Evolutionary conservation across 164 flowering plant species (phyloP), one percentile per base, ranked within the genome.

Genomic region (Akebia trifoliata): DNA sequence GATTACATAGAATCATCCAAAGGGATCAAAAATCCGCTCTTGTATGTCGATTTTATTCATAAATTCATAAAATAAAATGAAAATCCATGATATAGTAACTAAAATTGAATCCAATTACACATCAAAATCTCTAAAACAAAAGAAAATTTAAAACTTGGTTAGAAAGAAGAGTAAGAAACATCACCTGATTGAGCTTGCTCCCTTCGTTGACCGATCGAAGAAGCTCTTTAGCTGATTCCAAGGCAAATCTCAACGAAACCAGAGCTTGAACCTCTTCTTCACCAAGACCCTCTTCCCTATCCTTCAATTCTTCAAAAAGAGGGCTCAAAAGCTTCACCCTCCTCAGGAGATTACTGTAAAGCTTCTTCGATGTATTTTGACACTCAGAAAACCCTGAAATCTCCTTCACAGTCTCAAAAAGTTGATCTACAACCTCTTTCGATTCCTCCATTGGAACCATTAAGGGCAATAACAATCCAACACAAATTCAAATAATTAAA

Each of bases 291-390:
- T 44, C 66, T 3, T 74, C 71, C 14, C 66, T 51, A 29, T 83
- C 96, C 56, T 66, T 66, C 69, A 88, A 68, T 56, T 91, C 98
- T 69, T 91, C 98, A 53, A 88, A 81, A 25, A 91, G 65, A 50
- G 98, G 96, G 71, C 83, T 78, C 59, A 91, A 63, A 0, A 91
- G 80, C 85, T 84, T 88, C 60, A 91, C 74, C 62, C 98, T 75
- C 39, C 97, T 76, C 8, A 72, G 78, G 57, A 91, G 72, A 72
- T 83, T 78, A 15, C 73, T 50, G 59, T 78, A 81, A 74, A 80
- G 72, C 74, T 68, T 80, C 81, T 72, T 86, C 40, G 73, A 74
- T 0, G 67, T 61, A 65, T 72, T 69, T 18, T 64, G 65, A 64
- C 86, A 86, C 51, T 86, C 95, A 4, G 87, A 79, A 31, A 80